Conservation (phyloP, 2,329 filamentous ascomycete genomes). For the Xylariaceae sp. region DNA sequence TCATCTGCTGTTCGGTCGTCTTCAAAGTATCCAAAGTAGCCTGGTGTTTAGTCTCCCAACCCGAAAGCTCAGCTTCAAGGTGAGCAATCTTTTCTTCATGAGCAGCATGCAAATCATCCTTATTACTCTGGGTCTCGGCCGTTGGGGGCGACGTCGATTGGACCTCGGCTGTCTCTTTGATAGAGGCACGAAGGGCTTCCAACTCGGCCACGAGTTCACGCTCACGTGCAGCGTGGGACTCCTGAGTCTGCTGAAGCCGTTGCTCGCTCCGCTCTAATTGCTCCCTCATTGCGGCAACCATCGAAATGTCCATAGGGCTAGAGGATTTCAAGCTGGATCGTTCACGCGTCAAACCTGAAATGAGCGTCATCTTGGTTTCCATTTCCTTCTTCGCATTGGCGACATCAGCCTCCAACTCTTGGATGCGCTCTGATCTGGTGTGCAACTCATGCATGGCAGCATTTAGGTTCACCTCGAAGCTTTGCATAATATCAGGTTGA, state of each 20-base stretch:
- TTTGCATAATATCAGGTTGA: constrained; percentile 83
- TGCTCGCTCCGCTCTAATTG: constrained; percentile 87
- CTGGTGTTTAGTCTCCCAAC: constrained; percentile 78
- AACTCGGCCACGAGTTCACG: constrained; percentile 74
- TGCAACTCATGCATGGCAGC: constrained; percentile 92
- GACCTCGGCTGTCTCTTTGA: constrained; percentile 42
- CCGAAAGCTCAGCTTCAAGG: constrained; percentile 71
- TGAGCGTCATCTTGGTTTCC: constrained; percentile 95
- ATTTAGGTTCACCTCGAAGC: constrained; percentile 89
- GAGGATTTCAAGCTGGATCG: constrained; percentile 78
- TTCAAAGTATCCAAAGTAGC: constrained; percentile 71
- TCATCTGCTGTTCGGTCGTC: constrained; percentile 71
- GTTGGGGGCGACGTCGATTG: constrained; percentile 17
- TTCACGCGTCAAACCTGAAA: constrained; percentile 90
- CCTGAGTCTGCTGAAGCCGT: constrained; percentile 73
- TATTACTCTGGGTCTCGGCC: constrained; percentile 36
- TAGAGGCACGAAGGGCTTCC: constrained; percentile 63
- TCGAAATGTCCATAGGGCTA: constrained; percentile 86
- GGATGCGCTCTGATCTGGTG: constrained; percentile 82
- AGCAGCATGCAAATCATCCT: constrained; percentile 38
- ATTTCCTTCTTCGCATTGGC: constrained; percentile 88
- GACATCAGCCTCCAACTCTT: constrained; percentile 85
- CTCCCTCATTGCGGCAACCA: constrained; percentile 83
- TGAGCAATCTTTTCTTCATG: constrained; percentile 63
- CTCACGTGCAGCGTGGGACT: constrained; percentile 73